These are phyloP conservation scores for Talaromyces sp. DNA, from an alignment of 2,329 filamentous ascomycete genomes.

Conservation along the genomic window DNA sequence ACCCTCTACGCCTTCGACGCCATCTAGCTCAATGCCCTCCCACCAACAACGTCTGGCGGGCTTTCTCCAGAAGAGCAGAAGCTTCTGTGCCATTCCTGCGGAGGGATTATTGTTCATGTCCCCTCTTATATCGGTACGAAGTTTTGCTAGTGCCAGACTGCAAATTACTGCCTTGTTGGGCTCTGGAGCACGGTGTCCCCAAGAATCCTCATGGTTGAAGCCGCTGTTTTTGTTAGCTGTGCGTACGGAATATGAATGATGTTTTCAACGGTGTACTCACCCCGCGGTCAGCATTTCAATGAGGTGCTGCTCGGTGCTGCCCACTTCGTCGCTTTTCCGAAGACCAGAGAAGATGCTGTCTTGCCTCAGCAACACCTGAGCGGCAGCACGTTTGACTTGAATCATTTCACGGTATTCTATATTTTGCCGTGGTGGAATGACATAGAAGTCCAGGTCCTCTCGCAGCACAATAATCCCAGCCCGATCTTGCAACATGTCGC, in stretches of 20 bases:
- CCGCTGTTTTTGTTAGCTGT: constrained; percentile 54
- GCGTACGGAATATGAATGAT: not conserved
- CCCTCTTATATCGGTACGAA: constrained; percentile 82
- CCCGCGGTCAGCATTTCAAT: constrained; percentile 99
- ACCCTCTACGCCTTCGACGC: constrained; percentile 85
- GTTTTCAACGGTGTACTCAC: constrained; percentile 51
- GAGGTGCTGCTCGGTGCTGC: constrained; percentile 94
- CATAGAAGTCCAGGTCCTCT: constrained; percentile 96
- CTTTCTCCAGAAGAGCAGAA: constrained; percentile 96
- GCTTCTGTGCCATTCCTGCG: constrained; percentile 97
- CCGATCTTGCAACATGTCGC: constrained; percentile 76
- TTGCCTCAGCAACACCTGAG: constrained; percentile 77
- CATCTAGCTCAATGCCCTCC: constrained; percentile 89
- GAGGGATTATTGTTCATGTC: constrained; percentile 70
- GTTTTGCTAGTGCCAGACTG: constrained; percentile 84
- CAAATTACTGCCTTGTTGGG: constrained; percentile 98
- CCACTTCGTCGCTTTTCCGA: constrained; percentile 89
- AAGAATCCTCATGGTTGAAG: constrained; percentile 90
- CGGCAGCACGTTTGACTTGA: constrained; percentile 88
- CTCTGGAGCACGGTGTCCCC: constrained; percentile 96
- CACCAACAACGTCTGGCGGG: constrained; percentile 96
- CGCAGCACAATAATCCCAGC: constrained; percentile 95
- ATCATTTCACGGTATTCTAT: constrained; percentile 90
- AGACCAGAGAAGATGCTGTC: constrained; percentile 94
- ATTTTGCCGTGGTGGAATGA: constrained; percentile 78